phyloP scores from a whole-genome alignment of 768 basidiomycete species.

The Chalciporus piperatus region DNA sequence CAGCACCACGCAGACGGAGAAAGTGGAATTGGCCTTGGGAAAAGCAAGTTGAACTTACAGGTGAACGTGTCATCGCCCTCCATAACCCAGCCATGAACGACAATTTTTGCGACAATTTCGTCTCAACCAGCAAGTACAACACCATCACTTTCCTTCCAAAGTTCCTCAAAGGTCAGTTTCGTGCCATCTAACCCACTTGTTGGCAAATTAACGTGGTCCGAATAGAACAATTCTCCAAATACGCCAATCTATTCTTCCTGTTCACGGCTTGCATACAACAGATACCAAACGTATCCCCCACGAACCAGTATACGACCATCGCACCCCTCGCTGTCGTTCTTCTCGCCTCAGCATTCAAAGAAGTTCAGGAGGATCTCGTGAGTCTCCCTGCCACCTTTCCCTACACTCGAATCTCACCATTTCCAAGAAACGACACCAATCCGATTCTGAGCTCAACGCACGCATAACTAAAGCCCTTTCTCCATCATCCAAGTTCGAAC shows the following conservation, averaged over 20 bases:
- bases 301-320: conserved; percentile 93
- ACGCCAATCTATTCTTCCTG: conserved; percentile 97
- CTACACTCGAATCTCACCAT: conserved; percentile 5
- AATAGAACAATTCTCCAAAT: conserved; percentile 96
- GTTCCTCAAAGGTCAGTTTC: conserved; percentile 77
- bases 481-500: conserved; percentile 58
- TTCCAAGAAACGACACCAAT: conserved; percentile 90
- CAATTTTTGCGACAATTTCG: conserved; percentile 76
- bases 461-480: conserved; percentile 75
- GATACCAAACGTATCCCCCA: conserved; percentile 96
- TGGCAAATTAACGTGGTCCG: conserved; percentile 3
- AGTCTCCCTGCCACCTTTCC: background rate
- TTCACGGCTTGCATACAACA: conserved; percentile 98
- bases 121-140: conserved; percentile 96
- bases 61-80: conserved; percentile 79
- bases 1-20: conserved; percentile 20
- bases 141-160: conserved; percentile 83
- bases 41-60: conserved; percentile 59
- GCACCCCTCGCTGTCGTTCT: conserved; percentile 85
- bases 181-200: background rate
- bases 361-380: conserved; percentile 88
- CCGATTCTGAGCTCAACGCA: conserved; percentile 88
- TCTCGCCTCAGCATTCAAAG: conserved; percentile 93
- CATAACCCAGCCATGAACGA: conserved; percentile 69
- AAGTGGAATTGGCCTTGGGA: conserved; percentile 85